A percentile compares a stretch with the other conserved stretches of the same genome.
Evolutionary conservation across 768 basidiomycete genomes (phyloP).

Genomic region (Phylloporus rhodoxanthus): DNA sequence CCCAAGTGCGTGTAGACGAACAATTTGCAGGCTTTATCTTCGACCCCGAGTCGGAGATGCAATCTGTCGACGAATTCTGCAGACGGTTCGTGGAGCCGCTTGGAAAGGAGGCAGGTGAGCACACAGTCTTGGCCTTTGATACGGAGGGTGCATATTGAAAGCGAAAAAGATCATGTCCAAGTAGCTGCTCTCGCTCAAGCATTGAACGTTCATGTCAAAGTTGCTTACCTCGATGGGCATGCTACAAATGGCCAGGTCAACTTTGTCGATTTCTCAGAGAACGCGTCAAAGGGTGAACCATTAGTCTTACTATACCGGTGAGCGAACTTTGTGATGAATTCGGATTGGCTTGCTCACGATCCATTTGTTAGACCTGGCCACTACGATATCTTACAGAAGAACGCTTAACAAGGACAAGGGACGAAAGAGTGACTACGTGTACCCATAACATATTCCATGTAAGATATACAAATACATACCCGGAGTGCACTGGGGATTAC

Average conservation of each 20-base stretch:
- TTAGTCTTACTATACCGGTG: slow-evolving; percentile 74
- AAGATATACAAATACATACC: slow-evolving; percentile 11
- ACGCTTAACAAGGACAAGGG: slow-evolving; percentile 1
- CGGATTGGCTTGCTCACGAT: neutral
- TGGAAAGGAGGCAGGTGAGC: slow-evolving; percentile 69
- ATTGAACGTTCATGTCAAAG: slow-evolving; percentile 57
- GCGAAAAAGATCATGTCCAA: slow-evolving; percentile 64
- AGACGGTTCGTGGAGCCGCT: slow-evolving; percentile 69
- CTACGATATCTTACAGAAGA: slow-evolving; percentile 58
- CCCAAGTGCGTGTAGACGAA: slow-evolving; percentile 62
- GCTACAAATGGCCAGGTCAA: slow-evolving; percentile 46
- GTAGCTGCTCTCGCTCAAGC: slow-evolving; percentile 71
- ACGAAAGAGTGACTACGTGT: neutral
- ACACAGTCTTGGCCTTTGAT: neutral
- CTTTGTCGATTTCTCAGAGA: slow-evolving; percentile 60
- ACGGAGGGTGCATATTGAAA: neutral
- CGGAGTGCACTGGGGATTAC: neutral
- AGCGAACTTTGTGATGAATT: slow-evolving; percentile 14
- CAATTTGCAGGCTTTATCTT: slow-evolving; percentile 67
- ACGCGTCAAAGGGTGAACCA: slow-evolving; percentile 42
- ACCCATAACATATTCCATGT: slow-evolving; percentile 8
- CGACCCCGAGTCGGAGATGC: slow-evolving; percentile 62
- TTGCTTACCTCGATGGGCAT: slow-evolving; percentile 79
- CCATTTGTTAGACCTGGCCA: slow-evolving; percentile 64
- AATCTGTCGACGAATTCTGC: slow-evolving; percentile 61